Evolutionary conservation across 1,284 basidiomycete genomes (phyloP), one percentile per base, ranked within the genome.

Genomic region (Puccinia novopanici): DNA sequence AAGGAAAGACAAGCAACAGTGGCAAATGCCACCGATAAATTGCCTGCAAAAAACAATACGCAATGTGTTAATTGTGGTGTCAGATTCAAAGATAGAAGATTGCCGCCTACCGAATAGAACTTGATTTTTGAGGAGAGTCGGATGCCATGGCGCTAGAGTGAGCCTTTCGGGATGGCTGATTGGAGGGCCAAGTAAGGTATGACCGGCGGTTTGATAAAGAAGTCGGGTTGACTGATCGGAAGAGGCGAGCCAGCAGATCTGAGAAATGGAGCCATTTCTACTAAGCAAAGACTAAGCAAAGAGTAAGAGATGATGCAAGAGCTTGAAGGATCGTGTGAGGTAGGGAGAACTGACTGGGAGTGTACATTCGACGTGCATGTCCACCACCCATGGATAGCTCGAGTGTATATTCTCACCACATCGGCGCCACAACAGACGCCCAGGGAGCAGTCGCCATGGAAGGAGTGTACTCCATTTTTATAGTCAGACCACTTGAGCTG

Each of bases 301-400:
- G 30, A 45, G 42, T 52, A 73, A 57, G 50, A 17, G 71, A 34
- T 40, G 45, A 42, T 40, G 37, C 1, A 27, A 40, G 22, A n/a
- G 10, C 9, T 34, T 42, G 27, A 37, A 1, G 27, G n/a, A 77
- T 4, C 55, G 22, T 42, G 24, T 3, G 45, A 45, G 40, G 22
- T 34, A 52, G 71, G 24, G 37, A 61, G 42, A 13, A 78, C 65
- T 78, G 37, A 71, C 76, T 61, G 55, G 37, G 67, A 68, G 30
- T 71, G 24, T 10, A 78, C 37, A 61, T 40, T n/a, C 3, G 55
- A n/a, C 10, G 54, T 59, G 54, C 34, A 19, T 15, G 54, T 71
- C 78, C 78, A 80, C 78, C 78, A 73, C 9, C 70, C 68, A 65
- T 80, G 57, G 45, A 13, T 40, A n/a, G 42, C 68, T 52, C 78